These are phyloP conservation scores for Melampsora occidentalis DNA, from an alignment of 1,284 basidiomycete genomes.

Conservation along the genomic window DNA sequence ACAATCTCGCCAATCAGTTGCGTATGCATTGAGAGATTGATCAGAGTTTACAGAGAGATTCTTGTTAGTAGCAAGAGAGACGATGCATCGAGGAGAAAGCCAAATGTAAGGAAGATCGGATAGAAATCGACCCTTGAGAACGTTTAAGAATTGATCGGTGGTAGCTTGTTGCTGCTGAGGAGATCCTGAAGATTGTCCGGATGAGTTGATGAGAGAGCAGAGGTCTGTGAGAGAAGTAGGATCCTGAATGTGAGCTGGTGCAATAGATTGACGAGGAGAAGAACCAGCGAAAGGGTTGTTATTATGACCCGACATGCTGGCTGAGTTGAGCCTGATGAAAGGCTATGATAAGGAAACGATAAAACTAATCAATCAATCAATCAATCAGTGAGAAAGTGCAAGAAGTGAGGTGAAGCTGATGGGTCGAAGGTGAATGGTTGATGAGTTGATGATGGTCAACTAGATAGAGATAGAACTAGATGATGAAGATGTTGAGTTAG, in stretches of 20 bases:
- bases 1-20: constrained; percentile 66
- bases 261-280: constrained; percentile 1
- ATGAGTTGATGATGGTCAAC: not conserved
- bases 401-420: not conserved
- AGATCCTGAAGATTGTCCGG: not conserved
- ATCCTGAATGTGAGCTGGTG: not conserved
- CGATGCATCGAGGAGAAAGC: constrained; percentile 56
- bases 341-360: not conserved
- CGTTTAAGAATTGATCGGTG: constrained; percentile 55
- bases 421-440: not conserved
- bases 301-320: constrained; percentile 3
- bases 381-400: not conserved
- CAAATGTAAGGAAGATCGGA: constrained; percentile 69
- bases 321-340: not conserved
- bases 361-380: not conserved
- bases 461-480: not conserved
- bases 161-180: constrained; percentile 27
- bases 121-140: constrained; percentile 80
- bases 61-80: constrained; percentile 85
- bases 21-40: constrained; percentile 75
- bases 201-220: constrained; percentile 17
- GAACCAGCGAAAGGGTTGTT: constrained; percentile 4
- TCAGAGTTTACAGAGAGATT: constrained; percentile 76
- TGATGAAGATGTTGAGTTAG: no score
- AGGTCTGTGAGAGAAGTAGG: constrained; percentile 13